Evolutionary conservation across 148 eudicot species (phyloP).

Genomic region (Fallopia convolvulus): DNA sequence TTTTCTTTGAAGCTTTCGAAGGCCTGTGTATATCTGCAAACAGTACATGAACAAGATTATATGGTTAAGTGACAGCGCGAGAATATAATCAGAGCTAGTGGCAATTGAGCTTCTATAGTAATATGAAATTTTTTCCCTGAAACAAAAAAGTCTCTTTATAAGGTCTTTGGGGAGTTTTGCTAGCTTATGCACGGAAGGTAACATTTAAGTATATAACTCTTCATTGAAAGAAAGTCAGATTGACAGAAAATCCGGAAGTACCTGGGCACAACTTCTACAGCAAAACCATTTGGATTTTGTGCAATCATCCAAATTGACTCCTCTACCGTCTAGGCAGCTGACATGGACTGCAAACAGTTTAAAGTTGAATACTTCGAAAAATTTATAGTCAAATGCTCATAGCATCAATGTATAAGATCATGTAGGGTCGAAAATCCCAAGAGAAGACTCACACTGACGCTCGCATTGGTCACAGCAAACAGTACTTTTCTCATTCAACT

Average conservation of each 20-base stretch:
- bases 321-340: slow-evolving; percentile 45
- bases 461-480: slow-evolving; percentile 75
- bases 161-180: background rate
- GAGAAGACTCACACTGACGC: slow-evolving; percentile 52
- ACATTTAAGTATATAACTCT: background rate
- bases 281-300: slow-evolving; percentile 68
- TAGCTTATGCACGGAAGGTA: background rate
- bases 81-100: background rate
- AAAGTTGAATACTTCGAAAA: background rate
- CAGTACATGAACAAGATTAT: slow-evolving; percentile 8
- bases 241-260: slow-evolving; percentile 20
- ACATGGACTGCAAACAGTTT: slow-evolving; percentile 54
- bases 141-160: background rate
- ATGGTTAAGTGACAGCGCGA: background rate
- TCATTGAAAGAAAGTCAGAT: background rate
- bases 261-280: slow-evolving; percentile 60
- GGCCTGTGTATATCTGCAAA: slow-evolving; percentile 60
- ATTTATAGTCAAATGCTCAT: background rate
- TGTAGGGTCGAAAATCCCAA: background rate
- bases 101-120: background rate
- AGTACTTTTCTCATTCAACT: slow-evolving; percentile 22
- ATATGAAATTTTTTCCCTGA: background rate
- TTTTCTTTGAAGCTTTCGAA: slow-evolving; percentile 56
- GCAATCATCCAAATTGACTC: slow-evolving; percentile 13
- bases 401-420: background rate